Conservation (phyloP, 2,329 filamentous ascomycete species). For the Metarhizium album region DNA sequence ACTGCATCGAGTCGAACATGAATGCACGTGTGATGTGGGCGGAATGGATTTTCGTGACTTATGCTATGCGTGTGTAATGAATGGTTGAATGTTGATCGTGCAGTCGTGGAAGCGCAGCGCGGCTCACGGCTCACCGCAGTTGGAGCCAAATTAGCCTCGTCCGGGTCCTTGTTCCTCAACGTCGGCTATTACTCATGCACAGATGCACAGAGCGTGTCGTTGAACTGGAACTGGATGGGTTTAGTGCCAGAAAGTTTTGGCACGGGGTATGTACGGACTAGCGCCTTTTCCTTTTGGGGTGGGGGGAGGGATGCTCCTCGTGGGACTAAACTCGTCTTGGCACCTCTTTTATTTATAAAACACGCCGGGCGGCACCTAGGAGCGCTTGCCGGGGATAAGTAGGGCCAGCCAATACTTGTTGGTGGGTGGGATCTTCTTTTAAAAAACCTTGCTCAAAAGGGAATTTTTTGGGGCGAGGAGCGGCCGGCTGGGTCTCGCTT, state of each 20-base stretch:
- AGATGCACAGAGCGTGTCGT: neutral
- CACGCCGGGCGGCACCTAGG: too few relatives aligned
- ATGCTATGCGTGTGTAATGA: too few relatives aligned
- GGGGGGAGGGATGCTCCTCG: neutral
- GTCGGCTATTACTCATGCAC: too few relatives aligned
- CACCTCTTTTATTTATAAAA: neutral
- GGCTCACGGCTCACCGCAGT: neutral
- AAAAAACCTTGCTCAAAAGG: too few relatives aligned
- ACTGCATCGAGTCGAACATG: neutral
- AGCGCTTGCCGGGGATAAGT: neutral
- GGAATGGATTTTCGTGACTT: neutral
- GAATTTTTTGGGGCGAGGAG: too few relatives aligned
- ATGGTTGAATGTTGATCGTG: too few relatives aligned
- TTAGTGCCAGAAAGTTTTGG: too few relatives aligned
- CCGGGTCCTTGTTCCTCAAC: neutral
- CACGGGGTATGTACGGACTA: neutral
- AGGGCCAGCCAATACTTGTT: neutral
- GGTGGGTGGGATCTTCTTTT: too few relatives aligned
- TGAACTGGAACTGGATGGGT: neutral
- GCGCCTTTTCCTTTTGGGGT: neutral
- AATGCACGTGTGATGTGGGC: neutral
- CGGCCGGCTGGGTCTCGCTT: too few relatives aligned
- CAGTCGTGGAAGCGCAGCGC: too few relatives aligned
- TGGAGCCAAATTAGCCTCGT: neutral
- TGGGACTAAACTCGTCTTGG: neutral